Percentiles rank a stretch among this genome's conserved stretches.
Conservation (phyloP, 2,329 filamentous ascomycete genomes). For the Ilyonectria robusta region DNA sequence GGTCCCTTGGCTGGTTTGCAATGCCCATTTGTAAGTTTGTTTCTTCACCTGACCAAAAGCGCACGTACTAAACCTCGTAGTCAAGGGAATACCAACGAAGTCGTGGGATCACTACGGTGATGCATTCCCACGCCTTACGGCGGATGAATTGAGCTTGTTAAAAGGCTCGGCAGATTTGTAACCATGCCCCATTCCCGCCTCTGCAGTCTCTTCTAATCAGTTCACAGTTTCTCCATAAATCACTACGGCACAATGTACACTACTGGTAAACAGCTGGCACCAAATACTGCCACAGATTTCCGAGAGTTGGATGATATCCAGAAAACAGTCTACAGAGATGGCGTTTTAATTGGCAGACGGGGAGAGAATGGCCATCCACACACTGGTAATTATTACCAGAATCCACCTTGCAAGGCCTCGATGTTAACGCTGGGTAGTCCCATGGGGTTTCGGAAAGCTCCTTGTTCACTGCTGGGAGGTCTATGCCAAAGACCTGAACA, state of each 20-base stretch:
- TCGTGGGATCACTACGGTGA: constrained; percentile 15
- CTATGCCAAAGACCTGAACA: constrained; percentile 15
- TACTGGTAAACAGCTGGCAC: constrained; percentile 2
- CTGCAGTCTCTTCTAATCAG: too few relatives aligned
- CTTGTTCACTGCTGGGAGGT: constrained; percentile 16
- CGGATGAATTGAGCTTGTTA: constrained; percentile 3
- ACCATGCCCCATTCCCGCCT: neutral
- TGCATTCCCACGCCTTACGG: neutral
- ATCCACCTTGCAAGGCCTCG: too few relatives aligned
- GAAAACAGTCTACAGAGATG: constrained; percentile 11
- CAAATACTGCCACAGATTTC: constrained; percentile 2
- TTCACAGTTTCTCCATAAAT: constrained; percentile 9
- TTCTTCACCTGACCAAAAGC: too few relatives aligned
- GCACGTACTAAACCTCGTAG: neutral
- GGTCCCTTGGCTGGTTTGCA: constrained; percentile 13
- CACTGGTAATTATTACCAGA: neutral
- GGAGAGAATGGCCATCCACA: constrained; percentile 19
- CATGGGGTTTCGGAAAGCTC: constrained; percentile 8
- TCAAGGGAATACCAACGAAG: constrained; percentile 13
- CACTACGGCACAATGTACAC: constrained; percentile 19
- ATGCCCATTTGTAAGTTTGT: constrained; percentile 4
- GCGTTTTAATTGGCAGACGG: constrained; percentile 5
- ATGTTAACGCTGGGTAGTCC: neutral
- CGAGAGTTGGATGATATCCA: constrained; percentile 11
- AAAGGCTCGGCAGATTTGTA: constrained; percentile 19